A percentile compares a stretch with the other conserved stretches of the same genome.
Conservation (phyloP, 169 alveolate genomes). For the Eimeria maxima region DNA sequence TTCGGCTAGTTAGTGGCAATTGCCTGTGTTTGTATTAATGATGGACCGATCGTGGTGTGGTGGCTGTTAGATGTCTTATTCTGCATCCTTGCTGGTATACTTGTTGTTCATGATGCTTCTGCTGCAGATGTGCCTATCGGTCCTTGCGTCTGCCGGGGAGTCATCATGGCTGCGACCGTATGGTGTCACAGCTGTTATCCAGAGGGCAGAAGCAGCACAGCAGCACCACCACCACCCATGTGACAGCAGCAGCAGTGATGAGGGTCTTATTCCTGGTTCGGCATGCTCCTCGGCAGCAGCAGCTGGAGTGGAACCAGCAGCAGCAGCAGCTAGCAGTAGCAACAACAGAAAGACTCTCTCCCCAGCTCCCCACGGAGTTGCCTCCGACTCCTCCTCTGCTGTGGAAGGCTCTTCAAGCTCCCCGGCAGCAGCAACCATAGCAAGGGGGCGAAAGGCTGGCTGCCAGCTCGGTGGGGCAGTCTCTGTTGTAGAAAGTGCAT, state of each 20-base stretch:
- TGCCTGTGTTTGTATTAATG: too few species aligned
- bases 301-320: neutral
- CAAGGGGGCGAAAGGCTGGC: slow-evolving; percentile 19
- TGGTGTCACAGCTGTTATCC: slow-evolving; percentile 33
- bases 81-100: neutral
- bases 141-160: slow-evolving; percentile 7
- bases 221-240: neutral
- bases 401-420: neutral
- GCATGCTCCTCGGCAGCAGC: neutral
- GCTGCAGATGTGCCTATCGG: slow-evolving; percentile 3
- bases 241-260: slow-evolving; percentile 60
- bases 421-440: slow-evolving; percentile 12
- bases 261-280: neutral
- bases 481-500: neutral
- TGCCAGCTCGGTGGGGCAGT: slow-evolving; percentile 90
- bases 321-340: neutral
- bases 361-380: slow-evolving; percentile 33
- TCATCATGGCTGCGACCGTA: slow-evolving; percentile 49
- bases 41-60: too few species aligned
- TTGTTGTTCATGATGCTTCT: too few species aligned
- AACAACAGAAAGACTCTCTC: neutral
- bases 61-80: too few species aligned
- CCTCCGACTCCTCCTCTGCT: slow-evolving; percentile 50
- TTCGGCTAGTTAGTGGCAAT: too few species aligned
- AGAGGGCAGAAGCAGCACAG: neutral